Base-by-base conservation (phyloP, 1,139 yeast genomes). In the Candida sp. region DNA sequence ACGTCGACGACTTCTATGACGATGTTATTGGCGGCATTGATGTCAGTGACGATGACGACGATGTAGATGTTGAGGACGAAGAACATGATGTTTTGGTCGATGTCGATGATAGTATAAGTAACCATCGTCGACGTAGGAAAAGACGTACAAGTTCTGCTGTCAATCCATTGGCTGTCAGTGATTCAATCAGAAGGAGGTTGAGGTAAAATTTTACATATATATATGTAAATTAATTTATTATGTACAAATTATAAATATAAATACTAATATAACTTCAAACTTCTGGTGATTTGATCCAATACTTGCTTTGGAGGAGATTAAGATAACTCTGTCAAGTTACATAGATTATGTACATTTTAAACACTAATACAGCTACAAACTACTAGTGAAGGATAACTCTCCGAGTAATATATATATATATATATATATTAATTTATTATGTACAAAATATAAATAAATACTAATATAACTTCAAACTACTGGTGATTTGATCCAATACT, bases 241-340 rank as follows among this genome's bases (percentile, higher is more conserved):
- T 32, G 34, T 32, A 32, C 34, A 32, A 32, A n/a, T n/a, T 9
- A 32, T 32, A 32, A 32, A 32, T 32, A 32, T 6, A 15, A 15
- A 15, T 15, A 32, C 63, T 65, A 91, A 57, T 87, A 89, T 48
- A 93, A 69, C 60, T 86, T 87, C 55, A 93, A 71, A 30, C 76
- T 82, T 8, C 88, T 84, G 0, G 98, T 90, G 43, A 93, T 82
- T 57, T 84, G 80, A 60, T 93, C 97, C 45, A 93, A 64, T 0
- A 84, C 81, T 0, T 77, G 59, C 55, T 87, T 87, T n/a, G 98
- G 98, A 11, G 97, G 19, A 15, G 19, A 15, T 15, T 15, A 15
- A 7, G 29, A 25, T 25, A 25, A 11, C 22, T 15, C 11, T 33
- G 12, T 33, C 21, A 33, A 7, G 35, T 33, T 8, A 9, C 35